These are phyloP conservation scores for Rhizopogon salebrosus DNA, from an alignment of 768 basidiomycete genomes.

Conservation along the genomic window DNA sequence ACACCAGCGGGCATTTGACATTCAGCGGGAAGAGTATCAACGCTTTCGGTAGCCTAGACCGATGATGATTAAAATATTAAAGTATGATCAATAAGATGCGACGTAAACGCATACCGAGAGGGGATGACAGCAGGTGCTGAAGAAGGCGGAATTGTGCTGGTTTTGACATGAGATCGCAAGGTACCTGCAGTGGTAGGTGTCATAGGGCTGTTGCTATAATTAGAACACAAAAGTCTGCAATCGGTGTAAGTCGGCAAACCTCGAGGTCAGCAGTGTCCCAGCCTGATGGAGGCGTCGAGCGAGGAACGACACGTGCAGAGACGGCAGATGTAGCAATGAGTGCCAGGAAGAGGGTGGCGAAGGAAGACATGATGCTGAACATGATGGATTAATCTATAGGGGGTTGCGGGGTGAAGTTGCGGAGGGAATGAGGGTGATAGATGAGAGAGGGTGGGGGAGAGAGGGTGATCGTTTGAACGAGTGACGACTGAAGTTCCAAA, in stretches of 20 bases:
- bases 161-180: conserved; percentile 44
- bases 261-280: conserved; percentile 46
- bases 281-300: conserved; percentile 32
- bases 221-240: conserved; percentile 1
- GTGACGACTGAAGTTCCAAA: conserved; percentile 3
- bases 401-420: conserved; percentile 16
- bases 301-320: conserved; percentile 31
- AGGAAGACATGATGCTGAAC: conserved; percentile 26
- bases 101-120: conserved; percentile 39
- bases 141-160: conserved; percentile 51
- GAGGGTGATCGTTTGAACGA: background rate
- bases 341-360: conserved; percentile 36
- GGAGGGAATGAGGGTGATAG: conserved; percentile 20
- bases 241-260: conserved; percentile 19
- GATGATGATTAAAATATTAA: background rate
- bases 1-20: conserved; percentile 42
- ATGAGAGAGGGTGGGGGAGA: conserved; percentile 12
- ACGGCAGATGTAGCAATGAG: conserved; percentile 35
- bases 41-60: conserved; percentile 45
- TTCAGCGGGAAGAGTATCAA: conserved; percentile 42
- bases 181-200: conserved; percentile 58
- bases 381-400: conserved; percentile 22
- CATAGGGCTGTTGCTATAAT: conserved; percentile 36
- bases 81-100: conserved; percentile 1
- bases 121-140: conserved; percentile 67